Conservation (phyloP, 257 asterid species). For the Petunia axillaris region DNA sequence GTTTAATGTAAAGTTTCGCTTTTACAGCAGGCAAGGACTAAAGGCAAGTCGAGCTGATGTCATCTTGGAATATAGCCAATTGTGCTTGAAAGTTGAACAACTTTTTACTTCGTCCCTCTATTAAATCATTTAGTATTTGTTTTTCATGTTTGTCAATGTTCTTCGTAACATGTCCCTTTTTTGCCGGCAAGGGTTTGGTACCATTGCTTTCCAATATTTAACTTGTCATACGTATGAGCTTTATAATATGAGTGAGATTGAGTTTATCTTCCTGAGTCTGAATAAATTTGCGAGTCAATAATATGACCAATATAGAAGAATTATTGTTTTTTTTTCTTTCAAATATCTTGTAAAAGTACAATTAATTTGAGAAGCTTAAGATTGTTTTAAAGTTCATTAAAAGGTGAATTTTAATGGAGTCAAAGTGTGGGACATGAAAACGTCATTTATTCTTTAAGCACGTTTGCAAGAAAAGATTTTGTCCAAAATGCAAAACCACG, state of each 20-base stretch:
- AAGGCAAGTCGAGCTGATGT: background rate
- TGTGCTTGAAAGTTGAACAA: background rate
- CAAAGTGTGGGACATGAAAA: no score
- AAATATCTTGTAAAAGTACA: no score
- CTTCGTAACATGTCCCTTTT: background rate
- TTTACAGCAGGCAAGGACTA: background rate
- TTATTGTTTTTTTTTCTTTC: no score
- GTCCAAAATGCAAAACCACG: background rate
- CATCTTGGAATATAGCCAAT: background rate
- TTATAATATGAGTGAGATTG: background rate
- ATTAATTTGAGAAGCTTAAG: no score
- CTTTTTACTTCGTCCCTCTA: background rate
- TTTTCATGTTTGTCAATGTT: background rate
- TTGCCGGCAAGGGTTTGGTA: background rate
- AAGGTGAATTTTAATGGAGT: no score
- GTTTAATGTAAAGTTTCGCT: background rate
- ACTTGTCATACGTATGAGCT: background rate
- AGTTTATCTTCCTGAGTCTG: no score
- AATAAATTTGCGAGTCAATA: no score
- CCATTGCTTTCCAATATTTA: background rate
- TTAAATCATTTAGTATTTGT: no score
- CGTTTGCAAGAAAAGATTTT: background rate
- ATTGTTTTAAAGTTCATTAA: no score
- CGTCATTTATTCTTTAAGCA: no score
- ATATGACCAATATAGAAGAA: no score